These are phyloP conservation scores for Aphanocladium album DNA, from an alignment of 2,329 filamentous ascomycete species.

Conservation along the genomic window DNA sequence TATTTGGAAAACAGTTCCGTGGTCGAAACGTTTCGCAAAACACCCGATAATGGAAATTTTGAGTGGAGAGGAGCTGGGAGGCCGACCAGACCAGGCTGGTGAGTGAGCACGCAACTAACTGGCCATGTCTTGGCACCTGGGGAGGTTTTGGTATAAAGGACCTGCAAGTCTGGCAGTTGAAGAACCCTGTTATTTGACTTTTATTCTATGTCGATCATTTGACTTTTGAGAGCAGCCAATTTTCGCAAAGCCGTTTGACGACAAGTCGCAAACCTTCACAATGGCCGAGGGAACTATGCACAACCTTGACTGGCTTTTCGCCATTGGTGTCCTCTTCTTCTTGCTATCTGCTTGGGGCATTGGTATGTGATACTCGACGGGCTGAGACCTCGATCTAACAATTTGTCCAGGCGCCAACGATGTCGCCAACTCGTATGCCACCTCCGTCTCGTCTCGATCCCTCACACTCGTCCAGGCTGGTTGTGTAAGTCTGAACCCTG, in stretches of 20 bases:
- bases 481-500: conserved; percentile 24
- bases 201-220: too few relatives aligned
- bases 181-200: neutral
- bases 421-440: conserved; percentile 61
- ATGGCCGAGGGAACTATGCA: conserved; percentile 6
- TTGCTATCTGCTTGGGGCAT: conserved; percentile 3
- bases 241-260: neutral
- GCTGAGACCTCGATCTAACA: neutral
- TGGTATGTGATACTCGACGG: neutral
- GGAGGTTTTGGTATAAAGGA: neutral
- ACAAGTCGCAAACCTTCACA: neutral
- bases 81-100: too few relatives aligned
- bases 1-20: too few relatives aligned
- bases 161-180: neutral
- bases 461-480: conserved; percentile 45
- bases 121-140: neutral
- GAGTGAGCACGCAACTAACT: neutral
- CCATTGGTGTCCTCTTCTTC: conserved; percentile 8
- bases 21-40: too few relatives aligned
- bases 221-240: too few relatives aligned
- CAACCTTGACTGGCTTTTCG: conserved; percentile 10
- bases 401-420: conserved; percentile 33
- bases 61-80: too few relatives aligned
- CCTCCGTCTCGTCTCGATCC: conserved; percentile 57
- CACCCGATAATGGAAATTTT: too few relatives aligned